Base-by-base conservation (phyloP, 805 yeast species). In the Osmozyma mogii region DNA sequence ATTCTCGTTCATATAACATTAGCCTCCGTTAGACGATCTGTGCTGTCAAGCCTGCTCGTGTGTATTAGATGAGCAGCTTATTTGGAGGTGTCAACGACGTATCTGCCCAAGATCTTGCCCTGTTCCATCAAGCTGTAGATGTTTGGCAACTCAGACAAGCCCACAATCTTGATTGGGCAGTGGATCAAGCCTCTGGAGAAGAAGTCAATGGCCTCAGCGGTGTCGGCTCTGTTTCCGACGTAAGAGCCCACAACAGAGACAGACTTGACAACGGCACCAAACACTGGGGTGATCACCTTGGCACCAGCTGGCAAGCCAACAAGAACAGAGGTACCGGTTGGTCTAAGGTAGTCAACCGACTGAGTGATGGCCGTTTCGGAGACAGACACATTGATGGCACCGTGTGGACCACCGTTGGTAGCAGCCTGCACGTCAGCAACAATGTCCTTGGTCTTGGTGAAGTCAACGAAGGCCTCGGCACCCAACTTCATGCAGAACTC, bases 401-500 rank as follows among this genome's bases (percentile, higher is more conserved):
- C 68, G 38, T 61, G 87, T 29, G 79, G 71, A 47, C 82, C 82
- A 49, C 80, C 78, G 38, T 65, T 50, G 36, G 80, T 73, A 30
- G 69, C 72, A 24, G 55, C 60, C 20, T 34, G 17, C 31, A 62
- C 53, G 28, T 58, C 75, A 34, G 55, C 58, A 24, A 62, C 71
- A 25, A 72, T 53, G 50, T 73, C 75, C 52, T 70, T 70, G 29
- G 63, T 36, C 38, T 55, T 61, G 35, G 62, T 65, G 61, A 76
- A 78, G 53, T 78, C 84, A 41, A 76, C 56, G 52, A 54, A 78
- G 35, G 56, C 60, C 56, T 78, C 84, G 44, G 78, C 83, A 49
- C 84, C 85, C 36, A 77, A 61, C 8, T 53, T 45, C 49, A 65
- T 61, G 54, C 67, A 67, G 38, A 75, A 56, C 23, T 54, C 41